Conservation (phyloP, 768 basidiomycete species). For the Mycena chlorophos region DNA sequence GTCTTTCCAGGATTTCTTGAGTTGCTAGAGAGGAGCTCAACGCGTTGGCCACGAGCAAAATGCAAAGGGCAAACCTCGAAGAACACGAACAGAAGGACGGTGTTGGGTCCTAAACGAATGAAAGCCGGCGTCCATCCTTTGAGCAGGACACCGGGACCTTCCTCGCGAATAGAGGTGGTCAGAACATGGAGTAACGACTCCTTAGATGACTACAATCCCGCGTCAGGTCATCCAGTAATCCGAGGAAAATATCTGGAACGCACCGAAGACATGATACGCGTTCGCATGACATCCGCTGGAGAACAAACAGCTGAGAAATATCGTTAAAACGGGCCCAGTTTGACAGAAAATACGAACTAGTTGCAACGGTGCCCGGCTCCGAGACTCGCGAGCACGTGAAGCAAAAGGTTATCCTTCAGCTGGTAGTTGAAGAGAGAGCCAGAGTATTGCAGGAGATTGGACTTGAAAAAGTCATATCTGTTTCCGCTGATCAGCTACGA, state of each 20-base stretch:
- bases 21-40: conserved; percentile 52
- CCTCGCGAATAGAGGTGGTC: conserved; percentile 59
- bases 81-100: conserved; percentile 82
- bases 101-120: conserved; percentile 80
- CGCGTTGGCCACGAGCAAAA: background rate
- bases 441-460: conserved; percentile 49
- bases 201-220: conserved; percentile 46
- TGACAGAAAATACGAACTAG: conserved; percentile 50
- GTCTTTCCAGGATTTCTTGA: conserved; percentile 61
- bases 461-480: conserved; percentile 80
- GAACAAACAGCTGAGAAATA: conserved; percentile 64
- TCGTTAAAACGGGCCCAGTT: background rate
- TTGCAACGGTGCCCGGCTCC: conserved; percentile 75
- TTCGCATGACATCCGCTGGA: conserved; percentile 74
- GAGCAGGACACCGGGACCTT: conserved; percentile 78
- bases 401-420: conserved; percentile 60
- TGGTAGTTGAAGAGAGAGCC: conserved; percentile 60
- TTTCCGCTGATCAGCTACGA: conserved; percentile 8
- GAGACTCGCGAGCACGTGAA: conserved; percentile 69
- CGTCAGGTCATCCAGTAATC: background rate
- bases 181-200: conserved; percentile 53
- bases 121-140: conserved; percentile 92
- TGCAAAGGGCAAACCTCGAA: conserved; percentile 56
- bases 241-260: conserved; percentile 26
- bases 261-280: conserved; percentile 77